These are phyloP conservation scores for Curvularia eragrostidis DNA, from an alignment of 2,329 filamentous ascomycete genomes.

Conservation along the genomic window DNA sequence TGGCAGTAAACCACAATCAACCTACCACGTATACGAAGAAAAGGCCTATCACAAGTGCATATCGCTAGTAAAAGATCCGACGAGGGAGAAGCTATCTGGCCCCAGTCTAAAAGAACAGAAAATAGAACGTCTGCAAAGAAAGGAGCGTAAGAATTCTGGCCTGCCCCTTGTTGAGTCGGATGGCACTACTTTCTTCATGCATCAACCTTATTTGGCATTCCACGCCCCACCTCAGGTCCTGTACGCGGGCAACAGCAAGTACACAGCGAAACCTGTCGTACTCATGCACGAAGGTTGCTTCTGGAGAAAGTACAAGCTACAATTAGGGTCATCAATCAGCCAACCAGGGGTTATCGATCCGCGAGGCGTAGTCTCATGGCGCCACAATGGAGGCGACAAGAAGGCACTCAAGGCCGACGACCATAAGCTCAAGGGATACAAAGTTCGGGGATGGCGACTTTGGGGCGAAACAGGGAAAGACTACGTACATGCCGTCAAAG, in stretches of 20 bases:
- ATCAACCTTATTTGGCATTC: constrained; percentile 41
- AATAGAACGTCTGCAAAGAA: constrained; percentile 14
- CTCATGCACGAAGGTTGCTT: constrained; percentile 36
- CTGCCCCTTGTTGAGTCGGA: constrained; percentile 8
- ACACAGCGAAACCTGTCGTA: constrained; percentile 22
- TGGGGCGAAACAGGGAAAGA: constrained; percentile 43
- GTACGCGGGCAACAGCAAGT: constrained; percentile 27
- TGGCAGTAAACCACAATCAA: background rate
- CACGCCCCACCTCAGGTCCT: constrained; percentile 39
- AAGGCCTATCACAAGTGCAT: constrained; percentile 2
- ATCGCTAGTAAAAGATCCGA: background rate
- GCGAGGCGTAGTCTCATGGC: constrained; percentile 37
- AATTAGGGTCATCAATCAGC: constrained; percentile 33
- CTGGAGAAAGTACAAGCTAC: constrained; percentile 42
- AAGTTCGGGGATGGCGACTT: constrained; percentile 38
- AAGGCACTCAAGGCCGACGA: constrained; percentile 18
- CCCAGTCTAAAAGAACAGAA: constrained; percentile 16
- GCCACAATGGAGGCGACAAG: constrained; percentile 27
- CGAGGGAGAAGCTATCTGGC: constrained; percentile 6
- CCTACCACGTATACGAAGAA: constrained; percentile 7
- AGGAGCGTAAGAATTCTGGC: constrained; percentile 18
- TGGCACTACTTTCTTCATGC: constrained; percentile 36
- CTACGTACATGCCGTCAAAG: constrained; percentile 34
- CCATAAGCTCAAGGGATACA: constrained; percentile 36
- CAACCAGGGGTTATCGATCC: constrained; percentile 36